These are phyloP conservation scores for Oryza glumipatula DNA, from an alignment of 176 grass and related monocot species.

Conservation along the genomic window DNA sequence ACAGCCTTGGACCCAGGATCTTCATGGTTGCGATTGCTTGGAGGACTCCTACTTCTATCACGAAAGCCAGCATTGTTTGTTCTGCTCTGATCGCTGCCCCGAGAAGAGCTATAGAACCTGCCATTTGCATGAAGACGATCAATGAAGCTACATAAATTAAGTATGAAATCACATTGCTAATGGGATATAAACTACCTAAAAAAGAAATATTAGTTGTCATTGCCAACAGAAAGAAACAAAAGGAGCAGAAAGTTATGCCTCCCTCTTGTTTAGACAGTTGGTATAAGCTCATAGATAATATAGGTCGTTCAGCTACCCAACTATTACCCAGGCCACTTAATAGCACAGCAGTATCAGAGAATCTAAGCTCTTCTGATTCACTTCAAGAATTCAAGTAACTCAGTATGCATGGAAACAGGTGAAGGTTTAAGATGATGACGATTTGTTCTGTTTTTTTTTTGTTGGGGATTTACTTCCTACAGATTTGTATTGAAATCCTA, in stretches of 20 bases:
- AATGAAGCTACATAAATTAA: not conserved
- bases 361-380: not conserved
- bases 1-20: constrained; percentile 34
- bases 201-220: not conserved
- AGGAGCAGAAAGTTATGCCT: not conserved
- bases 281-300: not conserved
- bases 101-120: constrained; percentile 55
- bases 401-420: not conserved
- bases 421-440: not conserved
- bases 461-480: not conserved
- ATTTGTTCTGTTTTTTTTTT: not conserved
- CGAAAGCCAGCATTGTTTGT: constrained; percentile 24
- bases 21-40: constrained; percentile 12
- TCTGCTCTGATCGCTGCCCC: constrained; percentile 36
- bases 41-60: constrained; percentile 63
- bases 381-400: constrained; percentile 14
- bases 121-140: not conserved
- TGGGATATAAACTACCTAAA: not conserved
- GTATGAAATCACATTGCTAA: not conserved
- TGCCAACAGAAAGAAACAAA: not conserved
- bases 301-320: not conserved
- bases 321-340: not conserved
- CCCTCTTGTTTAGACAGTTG: not conserved
- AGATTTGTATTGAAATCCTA: not conserved
- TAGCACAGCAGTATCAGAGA: constrained; percentile 5